Base-by-base conservation (phyloP, 1,284 basidiomycete species). In the Ganoderma boninense region DNA sequence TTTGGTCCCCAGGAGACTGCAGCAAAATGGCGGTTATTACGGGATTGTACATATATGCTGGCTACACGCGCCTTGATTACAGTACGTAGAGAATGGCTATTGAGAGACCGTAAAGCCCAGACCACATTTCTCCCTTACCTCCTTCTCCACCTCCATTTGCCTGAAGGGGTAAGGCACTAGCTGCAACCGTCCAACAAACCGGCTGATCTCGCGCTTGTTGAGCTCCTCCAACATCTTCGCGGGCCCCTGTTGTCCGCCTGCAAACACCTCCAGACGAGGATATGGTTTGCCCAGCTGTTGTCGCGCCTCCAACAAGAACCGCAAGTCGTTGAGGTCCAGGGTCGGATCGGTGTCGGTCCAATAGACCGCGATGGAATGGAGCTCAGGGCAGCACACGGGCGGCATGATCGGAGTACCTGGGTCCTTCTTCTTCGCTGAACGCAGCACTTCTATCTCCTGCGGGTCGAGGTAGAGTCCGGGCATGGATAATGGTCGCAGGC, bases 401-500 rank as follows among this genome's bases (percentile, higher is more conserved):
- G 13, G 14, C 38, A 18, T 43, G 49, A 56, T 23, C 38, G 49
- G 14, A 14, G 32, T 10, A 6, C 44, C 38, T 54, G 42, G 35
- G 18, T 20, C 54, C n/a, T 32, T 43, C 52, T 35, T 14, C 38
- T 57, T 54, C 52, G 59, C 16, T 40, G 42, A 49, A 61, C 43
- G 61, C 62, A 69, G 66, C 59, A 23, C 42, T 35, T 63, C 71
- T 46, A 77, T 14, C 61, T 79, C 72, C 4, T 78, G 73, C 8
- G 4, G 59, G 4, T 65, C 65, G 16, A 82, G 14, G 29, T 43
- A 32, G 7, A 65, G 38, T 29, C 76, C 69, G 63, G 78, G 81
- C 69, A 81, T 72, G 71, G 83, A 85, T 54, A 80, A 40, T 11
- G 60, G 60, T 18, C 40, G 60, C 35, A 62, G 40, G n/a, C 43